Base-by-base conservation (phyloP, 176 grass and related monocot genomes). In the Cocos nucifera region DNA sequence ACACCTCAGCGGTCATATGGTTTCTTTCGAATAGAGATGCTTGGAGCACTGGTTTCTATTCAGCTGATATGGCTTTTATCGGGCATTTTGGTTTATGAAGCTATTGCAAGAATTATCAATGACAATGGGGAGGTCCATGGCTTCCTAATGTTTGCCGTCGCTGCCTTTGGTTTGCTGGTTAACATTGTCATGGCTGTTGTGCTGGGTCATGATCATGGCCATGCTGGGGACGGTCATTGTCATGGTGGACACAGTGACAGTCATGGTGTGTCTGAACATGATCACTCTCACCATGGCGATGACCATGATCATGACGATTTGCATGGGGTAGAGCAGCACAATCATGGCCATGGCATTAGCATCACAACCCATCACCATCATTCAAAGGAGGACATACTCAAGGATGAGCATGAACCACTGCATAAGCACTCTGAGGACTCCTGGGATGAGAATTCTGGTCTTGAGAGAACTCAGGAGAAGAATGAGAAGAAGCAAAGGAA, bases 1-100 rank as follows among this genome's bases (percentile, higher is more conserved):
- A 66, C 64, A 66, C 50, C 64, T 5, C 50, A 54, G n/a, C 64
- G 35, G 25, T 66, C 64, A 15, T 66, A 66, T 27, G 64, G 64
- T 19, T 66, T 66, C 23, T 66, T 52, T 50, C 20, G 63, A 28
- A 29, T 53, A 27, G 62, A 64, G 62, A 64, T 64, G 16, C 62
- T 64, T 25, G 62, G 62, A 25, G 44, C 62, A 5, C 6, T 64
- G 39, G 62, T 64, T 39, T 64, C 62, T 23, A 64, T 64, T 24
- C 62, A 64, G 39, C 6, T 64, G 62, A 64, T 64, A n/a, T 64
- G 62, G 62, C 62, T 64, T 23, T 21, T 64, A 49, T 19, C 62
- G 17, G 62, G 62, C 48, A 64, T 64, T n/a, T 44, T 64, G 48
- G 62, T 64, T 50, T 64, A 24, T 26, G 62, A 64, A 64, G 62